Conservation (phyloP, 305 asterid genomes). For the Rubia peregrina region DNA sequence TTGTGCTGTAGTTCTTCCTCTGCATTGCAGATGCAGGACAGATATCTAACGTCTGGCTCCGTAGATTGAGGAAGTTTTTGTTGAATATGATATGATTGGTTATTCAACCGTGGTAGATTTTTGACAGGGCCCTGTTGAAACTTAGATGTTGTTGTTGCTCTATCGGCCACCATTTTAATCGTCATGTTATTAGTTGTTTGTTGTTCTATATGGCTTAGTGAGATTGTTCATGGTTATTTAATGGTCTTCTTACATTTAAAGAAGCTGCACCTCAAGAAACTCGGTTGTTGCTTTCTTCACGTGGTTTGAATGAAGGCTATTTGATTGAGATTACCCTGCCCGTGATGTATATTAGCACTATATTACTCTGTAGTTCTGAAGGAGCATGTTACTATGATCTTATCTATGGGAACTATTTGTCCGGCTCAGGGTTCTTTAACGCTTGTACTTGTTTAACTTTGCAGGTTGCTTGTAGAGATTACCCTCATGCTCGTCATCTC, state of each 20-base stretch:
- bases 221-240: background rate
- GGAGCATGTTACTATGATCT: background rate
- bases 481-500: conserved; percentile 90
- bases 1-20: too few species aligned
- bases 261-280: background rate
- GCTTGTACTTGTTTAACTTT: conserved; percentile 20
- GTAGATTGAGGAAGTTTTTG: background rate
- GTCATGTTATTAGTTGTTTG: background rate
- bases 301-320: background rate
- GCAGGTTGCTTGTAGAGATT: conserved; percentile 96
- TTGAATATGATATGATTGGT: background rate
- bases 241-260: background rate
- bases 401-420: background rate
- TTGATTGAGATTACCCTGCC: background rate
- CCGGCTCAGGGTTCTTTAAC: conserved; percentile 13
- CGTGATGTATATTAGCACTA: background rate
- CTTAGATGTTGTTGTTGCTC: background rate
- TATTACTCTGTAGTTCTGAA: too few species aligned
- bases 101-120: too few species aligned
- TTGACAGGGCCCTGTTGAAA: background rate
- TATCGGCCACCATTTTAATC: background rate
- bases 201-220: background rate
- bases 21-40: too few species aligned
- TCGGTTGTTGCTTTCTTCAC: background rate
- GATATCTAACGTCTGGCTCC: background rate